Base-by-base conservation (phyloP, 1,284 basidiomycete genomes). In the Pterulicium gracile region DNA sequence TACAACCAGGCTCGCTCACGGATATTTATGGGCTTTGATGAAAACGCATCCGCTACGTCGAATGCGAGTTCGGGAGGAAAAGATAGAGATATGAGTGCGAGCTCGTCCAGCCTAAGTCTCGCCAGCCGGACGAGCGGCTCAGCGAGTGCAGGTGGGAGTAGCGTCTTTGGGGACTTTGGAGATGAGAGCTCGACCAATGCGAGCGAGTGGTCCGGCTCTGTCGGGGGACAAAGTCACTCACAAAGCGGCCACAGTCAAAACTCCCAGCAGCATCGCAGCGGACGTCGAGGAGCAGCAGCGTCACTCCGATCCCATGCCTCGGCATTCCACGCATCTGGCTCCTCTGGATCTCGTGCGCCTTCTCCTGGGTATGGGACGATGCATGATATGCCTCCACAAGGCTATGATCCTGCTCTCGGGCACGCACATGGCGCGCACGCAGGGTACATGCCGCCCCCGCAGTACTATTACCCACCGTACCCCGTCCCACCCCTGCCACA, bases 1-100 rank as follows among this genome's bases (percentile, higher is more conserved):
- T 90, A 90, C 55, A 81, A 86, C 47, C 78, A 85, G 60, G 87
- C 87, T 22, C 77, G 88, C 39, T 79, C 77, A 27, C 75, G 87
- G 47, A 90, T 90, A 53, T 90, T 89, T 64, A 81, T 82, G 74
- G 78, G 65, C 50, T 86, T 87, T 54, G 73, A 85, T 56, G 83
- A 83, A 55, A n/a, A n/a, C n/a, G n/a, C n/a, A n/a, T n/a, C n/a
- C n/a, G n/a, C n/a, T n/a, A n/a, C n/a, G n/a, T 84, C 83, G 57
- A 77, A 79, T 50, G 78, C 77, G 59, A 72, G 69, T n/a, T n/a
- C n/a, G n/a, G 48, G n/a, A n/a, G n/a, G n/a, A n/a, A 84, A 86
- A 60, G 83, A 82, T 45, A 81, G 78, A 54, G 80, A 82, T 52
- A 70, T 78, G 62, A 87, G 79, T 60, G 77, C 81, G 10, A 82